Conservation (phyloP, 257 asterid species). For the Echium plantagineum region DNA sequence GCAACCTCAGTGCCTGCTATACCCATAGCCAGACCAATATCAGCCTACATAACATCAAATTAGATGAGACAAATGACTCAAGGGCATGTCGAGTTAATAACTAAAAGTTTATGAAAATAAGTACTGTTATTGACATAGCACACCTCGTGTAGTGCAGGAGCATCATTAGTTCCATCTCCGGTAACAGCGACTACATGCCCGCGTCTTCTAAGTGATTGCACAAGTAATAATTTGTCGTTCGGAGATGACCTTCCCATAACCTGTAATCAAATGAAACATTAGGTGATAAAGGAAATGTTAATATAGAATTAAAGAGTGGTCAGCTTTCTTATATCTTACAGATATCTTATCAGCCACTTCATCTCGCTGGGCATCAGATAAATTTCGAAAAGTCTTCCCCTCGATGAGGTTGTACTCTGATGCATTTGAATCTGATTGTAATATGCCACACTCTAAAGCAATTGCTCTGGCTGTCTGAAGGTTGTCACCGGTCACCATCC, state of each 20-base stretch:
- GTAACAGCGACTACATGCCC: constrained; percentile 98
- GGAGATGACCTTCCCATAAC: constrained; percentile 99
- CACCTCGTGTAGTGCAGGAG: constrained; percentile 98
- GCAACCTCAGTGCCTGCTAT: constrained; percentile 98
- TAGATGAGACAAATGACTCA: neutral
- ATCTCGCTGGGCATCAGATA: constrained; percentile 51
- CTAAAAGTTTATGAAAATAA: neutral
- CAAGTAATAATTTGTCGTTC: constrained; percentile 85
- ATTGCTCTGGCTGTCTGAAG: constrained; percentile 86
- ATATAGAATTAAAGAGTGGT: neutral
- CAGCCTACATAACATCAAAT: constrained; percentile 41
- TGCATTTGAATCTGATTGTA: constrained; percentile 59
- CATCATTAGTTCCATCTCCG: constrained; percentile 99
- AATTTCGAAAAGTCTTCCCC: constrained; percentile 63
- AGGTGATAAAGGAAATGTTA: neutral
- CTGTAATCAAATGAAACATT: constrained; percentile 20
- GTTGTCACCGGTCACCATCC: constrained; percentile 98
- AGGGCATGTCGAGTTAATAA: neutral
- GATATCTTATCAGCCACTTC: constrained; percentile 76
- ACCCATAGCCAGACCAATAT: constrained; percentile 99
- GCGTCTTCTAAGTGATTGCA: constrained; percentile 81
- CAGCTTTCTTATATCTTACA: constrained; percentile 30
- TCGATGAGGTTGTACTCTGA: constrained; percentile 80
- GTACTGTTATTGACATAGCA: constrained; percentile 3
- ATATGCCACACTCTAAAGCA: constrained; percentile 92